Evolutionary conservation across 23 red algal genomes (phyloP), one percentile per base, ranked within the genome.

Genomic region (Cyanidioschyzon merolae): DNA sequence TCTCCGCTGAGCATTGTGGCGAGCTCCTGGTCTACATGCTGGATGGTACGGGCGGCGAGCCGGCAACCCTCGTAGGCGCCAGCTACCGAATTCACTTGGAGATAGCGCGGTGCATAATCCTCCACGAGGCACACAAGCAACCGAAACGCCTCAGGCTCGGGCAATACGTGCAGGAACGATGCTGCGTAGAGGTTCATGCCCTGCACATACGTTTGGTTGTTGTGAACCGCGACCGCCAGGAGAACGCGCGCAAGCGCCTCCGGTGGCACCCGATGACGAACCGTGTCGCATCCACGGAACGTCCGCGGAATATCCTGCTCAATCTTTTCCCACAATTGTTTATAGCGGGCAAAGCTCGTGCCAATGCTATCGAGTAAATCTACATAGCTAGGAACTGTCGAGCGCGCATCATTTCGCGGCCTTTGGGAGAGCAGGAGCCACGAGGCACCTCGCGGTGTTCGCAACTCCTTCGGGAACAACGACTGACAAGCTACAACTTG

Each of bases 161-260:
- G 63, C 12, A 71, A 27, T 27, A 71, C 63, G 30, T 71, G 30
- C 16, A 71, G 63, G 30, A 71, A 71, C 21, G 63, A 7, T 25
- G n/a, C 63, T 25, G 63, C 63, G 29, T 32, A 32, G 29, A 71
- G n/a, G 29, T 71, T 71, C 63, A 71, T 32, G 63, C 63, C 63
- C 63, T 71, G 63, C 63, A 71, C 12, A 35, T 71, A 71, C 16
- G 7, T 7, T 3, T 25, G 2, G 63, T 71, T 35, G 63, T 71
- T 71, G 63, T 32, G 7, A 7, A 71, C n/a, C 16, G 63, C 63
- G 16, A 32, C 63, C n/a, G 63, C 63, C n/a, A 27, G 7, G 7
- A 71, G 32, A 25, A 71, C 63, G 2, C 63, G 63, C 30, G 30
- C 21, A 7, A 71, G 63, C 32, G 63, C 63, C 63, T 25, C 21